These are phyloP conservation scores for Metschnikowia santaceciliae DNA, from an alignment of 805 yeast species.

Conservation along the genomic window DNA sequence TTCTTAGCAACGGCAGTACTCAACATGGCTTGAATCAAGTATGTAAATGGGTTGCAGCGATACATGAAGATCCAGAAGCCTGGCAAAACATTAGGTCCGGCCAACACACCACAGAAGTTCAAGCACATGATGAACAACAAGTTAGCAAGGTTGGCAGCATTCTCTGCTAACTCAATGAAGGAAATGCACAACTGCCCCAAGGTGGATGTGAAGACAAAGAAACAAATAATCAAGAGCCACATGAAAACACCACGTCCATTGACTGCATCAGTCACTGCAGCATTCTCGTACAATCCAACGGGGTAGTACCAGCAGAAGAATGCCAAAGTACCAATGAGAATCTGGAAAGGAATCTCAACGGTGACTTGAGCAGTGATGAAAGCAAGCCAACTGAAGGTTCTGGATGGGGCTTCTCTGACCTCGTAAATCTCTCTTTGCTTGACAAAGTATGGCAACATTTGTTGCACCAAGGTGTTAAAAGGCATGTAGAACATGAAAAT, in stretches of 20 bases:
- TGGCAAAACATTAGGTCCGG: conserved; percentile 55
- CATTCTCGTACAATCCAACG: conserved; percentile 18
- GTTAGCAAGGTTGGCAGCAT: conserved; percentile 24
- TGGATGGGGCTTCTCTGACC: conserved; percentile 43
- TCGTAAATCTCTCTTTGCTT: conserved; percentile 44
- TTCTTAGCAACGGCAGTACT: conserved; percentile 46
- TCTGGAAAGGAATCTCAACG: conserved; percentile 47
- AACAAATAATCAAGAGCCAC: conserved; percentile 27
- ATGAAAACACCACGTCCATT: conserved; percentile 34
- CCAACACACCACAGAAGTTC: conserved; percentile 77
- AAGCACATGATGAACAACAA: conserved; percentile 31
- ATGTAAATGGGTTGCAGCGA: conserved; percentile 68
- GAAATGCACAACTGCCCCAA: conserved; percentile 23
- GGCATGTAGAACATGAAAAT: conserved; percentile 44
- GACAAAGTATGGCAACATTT: conserved; percentile 42
- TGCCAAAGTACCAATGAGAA: conserved; percentile 52
- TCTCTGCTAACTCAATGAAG: conserved; percentile 22
- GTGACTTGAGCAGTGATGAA: conserved; percentile 38
- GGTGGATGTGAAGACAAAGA: conserved; percentile 20
- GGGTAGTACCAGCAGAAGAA: conserved; percentile 65
- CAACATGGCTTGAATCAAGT: conserved; percentile 37
- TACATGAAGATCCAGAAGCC: conserved; percentile 86
- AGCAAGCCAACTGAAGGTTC: conserved; percentile 42
- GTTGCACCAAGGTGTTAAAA: conserved; percentile 38
- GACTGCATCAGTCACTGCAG: conserved; percentile 16